These are phyloP conservation scores for Pythium vanterpoolii DNA, from an alignment of 352 stramenopile genomes.

Conservation along the genomic window DNA sequence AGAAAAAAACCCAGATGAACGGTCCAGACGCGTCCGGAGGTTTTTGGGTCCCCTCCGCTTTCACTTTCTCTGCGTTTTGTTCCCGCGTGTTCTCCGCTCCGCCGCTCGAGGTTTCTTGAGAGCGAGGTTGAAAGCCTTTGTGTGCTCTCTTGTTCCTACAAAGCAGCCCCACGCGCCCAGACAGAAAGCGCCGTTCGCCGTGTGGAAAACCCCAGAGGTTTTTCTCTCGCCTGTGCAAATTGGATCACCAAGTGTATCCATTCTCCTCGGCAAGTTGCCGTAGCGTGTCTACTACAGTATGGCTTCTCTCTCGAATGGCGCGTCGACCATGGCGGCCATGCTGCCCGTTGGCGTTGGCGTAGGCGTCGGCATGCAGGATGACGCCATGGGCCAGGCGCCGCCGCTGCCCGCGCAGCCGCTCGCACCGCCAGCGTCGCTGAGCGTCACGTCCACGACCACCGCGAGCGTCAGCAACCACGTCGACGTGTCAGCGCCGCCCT, in stretches of 20 bases:
- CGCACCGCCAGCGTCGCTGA: slow-evolving; percentile 2
- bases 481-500: neutral
- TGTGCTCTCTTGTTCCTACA: no score
- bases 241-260: slow-evolving; percentile 20
- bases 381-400: slow-evolving; percentile 18
- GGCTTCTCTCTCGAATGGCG: slow-evolving; percentile 6
- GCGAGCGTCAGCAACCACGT: neutral
- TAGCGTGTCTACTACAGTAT: neutral
- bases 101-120: neutral
- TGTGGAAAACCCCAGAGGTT: slow-evolving; percentile 19
- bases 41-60: neutral
- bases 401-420: neutral
- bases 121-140: slow-evolving; percentile 10
- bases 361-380: slow-evolving; percentile 74
- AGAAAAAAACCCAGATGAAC: slow-evolving; percentile 17
- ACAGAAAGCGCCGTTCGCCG: neutral
- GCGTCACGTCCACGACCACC: neutral
- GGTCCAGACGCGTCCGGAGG: neutral
- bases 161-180: neutral
- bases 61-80: neutral
- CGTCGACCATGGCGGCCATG: slow-evolving; percentile 45
- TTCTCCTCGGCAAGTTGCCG: no score
- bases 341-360: slow-evolving; percentile 75
- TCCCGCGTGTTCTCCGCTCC: neutral
- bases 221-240: neutral